A percentile compares a stretch with the other conserved stretches of the same genome.
Conservation (phyloP, 2,329 filamentous ascomycete genomes). For the Colletotrichum liriopes region DNA sequence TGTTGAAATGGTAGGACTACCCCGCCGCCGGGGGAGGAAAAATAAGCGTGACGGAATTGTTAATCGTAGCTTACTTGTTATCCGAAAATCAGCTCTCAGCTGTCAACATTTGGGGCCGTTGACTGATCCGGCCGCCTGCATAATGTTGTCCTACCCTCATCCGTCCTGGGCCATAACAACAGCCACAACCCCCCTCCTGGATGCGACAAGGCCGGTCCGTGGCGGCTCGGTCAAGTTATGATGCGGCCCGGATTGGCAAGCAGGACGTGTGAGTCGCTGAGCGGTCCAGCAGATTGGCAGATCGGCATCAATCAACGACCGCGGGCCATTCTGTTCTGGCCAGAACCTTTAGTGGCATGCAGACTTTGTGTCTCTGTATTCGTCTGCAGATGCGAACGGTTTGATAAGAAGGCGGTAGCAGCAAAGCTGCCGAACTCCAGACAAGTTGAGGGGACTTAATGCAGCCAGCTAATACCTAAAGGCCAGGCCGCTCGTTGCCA, state of each 20-base stretch:
- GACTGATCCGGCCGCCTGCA: constrained; percentile 49
- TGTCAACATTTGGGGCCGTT: constrained; percentile 31
- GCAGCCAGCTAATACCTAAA: constrained; percentile 1
- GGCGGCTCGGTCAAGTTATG: constrained; percentile 32
- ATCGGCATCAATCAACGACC: neutral
- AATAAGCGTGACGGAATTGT: neutral
- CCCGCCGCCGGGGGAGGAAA: neutral
- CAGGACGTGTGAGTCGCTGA: constrained; percentile 1
- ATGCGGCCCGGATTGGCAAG: constrained; percentile 19
- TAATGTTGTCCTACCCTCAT: constrained; percentile 47
- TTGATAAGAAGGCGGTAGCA: neutral
- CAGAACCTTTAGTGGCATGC: neutral
- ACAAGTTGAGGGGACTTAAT: neutral
- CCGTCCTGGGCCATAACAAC: neutral
- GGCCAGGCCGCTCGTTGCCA: constrained; percentile 23
- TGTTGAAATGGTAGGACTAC: neutral
- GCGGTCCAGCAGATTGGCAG: constrained; percentile 8
- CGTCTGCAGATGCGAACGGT: neutral
- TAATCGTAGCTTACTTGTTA: neutral
- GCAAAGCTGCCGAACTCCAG: neutral
- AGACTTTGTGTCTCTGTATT: neutral
- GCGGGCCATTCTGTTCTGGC: neutral
- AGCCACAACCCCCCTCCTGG: constrained; percentile 21
- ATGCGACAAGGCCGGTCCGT: constrained; percentile 8
- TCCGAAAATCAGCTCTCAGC: neutral